Evolutionary conservation across 2,329 filamentous ascomycete genomes (phyloP), one percentile per base, ranked within the genome.

Genomic region (Penicillium olsonii): DNA sequence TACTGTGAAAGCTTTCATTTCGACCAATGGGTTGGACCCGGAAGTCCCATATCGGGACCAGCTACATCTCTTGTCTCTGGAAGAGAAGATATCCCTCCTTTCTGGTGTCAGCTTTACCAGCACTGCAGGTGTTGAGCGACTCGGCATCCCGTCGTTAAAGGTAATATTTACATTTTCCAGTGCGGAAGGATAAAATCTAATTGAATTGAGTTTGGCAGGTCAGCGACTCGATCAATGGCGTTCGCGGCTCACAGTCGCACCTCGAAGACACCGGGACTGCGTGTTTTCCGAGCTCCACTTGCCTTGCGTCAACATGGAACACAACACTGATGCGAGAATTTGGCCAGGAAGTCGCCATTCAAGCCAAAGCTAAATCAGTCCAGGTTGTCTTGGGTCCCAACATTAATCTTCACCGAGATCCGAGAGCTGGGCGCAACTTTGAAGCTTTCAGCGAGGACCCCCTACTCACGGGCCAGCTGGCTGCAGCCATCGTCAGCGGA

Each of bases 371-470:
- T 15, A 54, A 56, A 33, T 41, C 44, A 4, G 54, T 39, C 9
- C 51, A 50, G 17, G 42, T 59, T 15, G 22, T 56, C 5, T 44
- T 60, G 14, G 57, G 48, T 2, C 57, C 55, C 1, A 60, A 51
- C 8, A 49, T 58, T 14, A 50, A 49, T 26, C 41, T 54, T 18
- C 50, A 54, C 12, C 42, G 57, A 5, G 27, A 46, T 22, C 57
- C 57, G 33, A 44, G 41, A n/a, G 55, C 42, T 6, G 57, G 57
- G 10, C 50, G 55, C 8, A 53, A 53, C 19, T 61, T 61, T 26
- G 58, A 59, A 20, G 33, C 31, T 22, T 56, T 53, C 31, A 45
- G 47, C 10, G 58, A 61, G 39, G 56, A 61, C 33, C 58, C 58
- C 17, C 12, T 57, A 7, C 43, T 61, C 1, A 35, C 50, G n/a